Percentiles rank a stretch among this genome's conserved stretches.
Evolutionary conservation across 2,329 filamentous ascomycete species (phyloP).

Genomic region (Ambrosiella cleistominuta): DNA sequence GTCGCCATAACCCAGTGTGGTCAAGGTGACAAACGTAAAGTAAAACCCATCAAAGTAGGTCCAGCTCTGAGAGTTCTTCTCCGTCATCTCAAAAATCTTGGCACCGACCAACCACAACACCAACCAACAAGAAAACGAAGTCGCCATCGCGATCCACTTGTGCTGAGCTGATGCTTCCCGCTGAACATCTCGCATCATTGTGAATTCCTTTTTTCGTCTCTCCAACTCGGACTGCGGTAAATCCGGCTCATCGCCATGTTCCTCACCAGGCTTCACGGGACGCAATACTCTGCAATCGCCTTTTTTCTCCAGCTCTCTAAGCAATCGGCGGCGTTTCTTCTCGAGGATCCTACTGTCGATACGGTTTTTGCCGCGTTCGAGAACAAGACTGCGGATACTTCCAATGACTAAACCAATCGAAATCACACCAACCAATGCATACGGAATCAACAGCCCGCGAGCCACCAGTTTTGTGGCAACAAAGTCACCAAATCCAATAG

Average conservation of each 20-base stretch:
- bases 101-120: conserved; percentile 70
- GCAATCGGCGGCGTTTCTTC: conserved; percentile 33
- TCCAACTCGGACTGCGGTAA: conserved; percentile 27
- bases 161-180: conserved; percentile 43
- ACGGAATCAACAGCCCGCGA: conserved; percentile 62
- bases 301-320: conserved; percentile 28
- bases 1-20: conserved; percentile 82
- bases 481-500: conserved; percentile 45
- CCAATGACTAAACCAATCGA: conserved; percentile 70
- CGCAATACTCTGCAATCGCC: conserved; percentile 31
- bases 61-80: conserved; percentile 40
- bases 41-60: conserved; percentile 69
- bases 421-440: conserved; percentile 65
- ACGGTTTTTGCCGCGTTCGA: conserved; percentile 38
- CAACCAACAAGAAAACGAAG: conserved; percentile 51
- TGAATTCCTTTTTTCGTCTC: conserved; percentile 52
- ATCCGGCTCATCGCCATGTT: no score
- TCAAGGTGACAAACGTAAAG: conserved; percentile 66
- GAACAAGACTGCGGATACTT: conserved; percentile 51
- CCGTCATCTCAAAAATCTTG: conserved; percentile 45
- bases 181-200: conserved; percentile 70
- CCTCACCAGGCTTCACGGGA: conserved; percentile 23
- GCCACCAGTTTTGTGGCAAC: conserved; percentile 33
- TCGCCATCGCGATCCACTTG: conserved; percentile 54
- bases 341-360: conserved; percentile 42